Evolutionary conservation across 805 yeast genomes (phyloP).

Genomic region (Sugiyamaella lignohabitans): DNA sequence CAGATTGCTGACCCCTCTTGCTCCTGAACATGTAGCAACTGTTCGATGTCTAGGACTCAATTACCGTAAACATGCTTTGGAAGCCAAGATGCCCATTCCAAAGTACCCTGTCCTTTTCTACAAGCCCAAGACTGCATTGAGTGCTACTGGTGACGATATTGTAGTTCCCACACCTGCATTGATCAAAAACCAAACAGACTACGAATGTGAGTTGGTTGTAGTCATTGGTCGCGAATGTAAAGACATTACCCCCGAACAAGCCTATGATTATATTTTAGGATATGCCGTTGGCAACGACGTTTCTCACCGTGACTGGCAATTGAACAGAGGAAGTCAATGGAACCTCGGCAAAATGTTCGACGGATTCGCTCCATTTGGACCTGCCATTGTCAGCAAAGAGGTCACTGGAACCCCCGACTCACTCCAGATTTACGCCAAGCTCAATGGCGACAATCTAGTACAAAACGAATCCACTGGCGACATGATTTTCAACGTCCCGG

Average conservation of each 20-base stretch:
- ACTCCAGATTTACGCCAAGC: constrained; percentile 36
- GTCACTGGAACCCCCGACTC: constrained; percentile 33
- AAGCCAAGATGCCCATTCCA: constrained; percentile 39
- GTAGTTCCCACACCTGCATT: constrained; percentile 32
- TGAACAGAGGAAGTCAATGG: constrained; percentile 47
- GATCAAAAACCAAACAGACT: constrained; percentile 33
- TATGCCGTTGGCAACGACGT: constrained; percentile 52
- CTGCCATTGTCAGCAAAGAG: constrained; percentile 38
- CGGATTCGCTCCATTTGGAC: constrained; percentile 53
- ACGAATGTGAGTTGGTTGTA: constrained; percentile 49
- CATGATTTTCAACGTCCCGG: constrained; percentile 41
- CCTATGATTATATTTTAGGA: constrained; percentile 44
- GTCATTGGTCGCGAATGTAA: constrained; percentile 47
- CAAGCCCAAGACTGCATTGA: constrained; percentile 43
- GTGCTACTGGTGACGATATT: constrained; percentile 40
- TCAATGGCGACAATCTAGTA: constrained; percentile 44
- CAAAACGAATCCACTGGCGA: constrained; percentile 44
- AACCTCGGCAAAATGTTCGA: constrained; percentile 48
- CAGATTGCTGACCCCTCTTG: constrained; percentile 38
- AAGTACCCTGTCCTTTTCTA: constrained; percentile 45
- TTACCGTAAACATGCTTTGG: constrained; percentile 39
- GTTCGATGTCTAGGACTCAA: constrained; percentile 48
- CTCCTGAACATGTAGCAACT: constrained; percentile 33
- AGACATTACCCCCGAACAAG: constrained; percentile 39
- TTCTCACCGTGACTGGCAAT: constrained; percentile 53